These are phyloP conservation scores for Crepidotus sp. DNA, from an alignment of 1,284 basidiomycete species.

Conservation along the genomic window DNA sequence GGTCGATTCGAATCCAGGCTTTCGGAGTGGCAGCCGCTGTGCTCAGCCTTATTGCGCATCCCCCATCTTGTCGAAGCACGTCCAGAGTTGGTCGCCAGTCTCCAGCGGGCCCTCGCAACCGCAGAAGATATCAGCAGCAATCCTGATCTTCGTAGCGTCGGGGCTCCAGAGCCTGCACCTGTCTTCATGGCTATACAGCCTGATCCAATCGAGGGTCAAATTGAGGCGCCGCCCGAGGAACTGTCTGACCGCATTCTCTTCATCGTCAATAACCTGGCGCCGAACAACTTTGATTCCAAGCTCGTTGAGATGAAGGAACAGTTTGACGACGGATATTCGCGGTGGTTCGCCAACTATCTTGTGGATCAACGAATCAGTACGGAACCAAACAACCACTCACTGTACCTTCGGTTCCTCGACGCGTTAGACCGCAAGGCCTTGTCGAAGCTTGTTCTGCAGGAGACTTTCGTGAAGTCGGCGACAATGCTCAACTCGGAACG, in stretches of 20 bases:
- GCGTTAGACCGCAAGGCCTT: constrained; percentile 62
- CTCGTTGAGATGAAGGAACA: constrained; percentile 74
- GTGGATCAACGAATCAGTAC: constrained; percentile 93
- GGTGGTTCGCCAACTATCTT: constrained; percentile 97
- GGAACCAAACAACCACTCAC: constrained; percentile 94
- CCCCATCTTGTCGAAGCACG: constrained; percentile 82
- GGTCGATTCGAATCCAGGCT: constrained; percentile 83
- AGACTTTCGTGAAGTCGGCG: constrained; percentile 86
- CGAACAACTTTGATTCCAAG: constrained; percentile 88
- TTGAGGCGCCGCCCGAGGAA: constrained; percentile 74
- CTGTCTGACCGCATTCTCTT: constrained; percentile 93
- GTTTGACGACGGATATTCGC: constrained; percentile 75
- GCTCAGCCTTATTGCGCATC: constrained; percentile 82
- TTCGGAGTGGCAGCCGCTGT: constrained; percentile 90
- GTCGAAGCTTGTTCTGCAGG: constrained; percentile 78
- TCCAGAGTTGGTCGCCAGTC: constrained; percentile 73
- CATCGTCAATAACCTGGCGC: constrained; percentile 96
- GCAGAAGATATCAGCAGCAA: constrained; percentile 34
- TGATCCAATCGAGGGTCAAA: constrained; percentile 51
- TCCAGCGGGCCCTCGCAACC: constrained; percentile 62
- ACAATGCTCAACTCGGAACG: constrained; percentile 87
- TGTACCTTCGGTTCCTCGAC: constrained; percentile 92
- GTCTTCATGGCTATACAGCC: constrained; percentile 71
- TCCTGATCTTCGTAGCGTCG: constrained; percentile 26
- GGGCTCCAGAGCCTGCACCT: constrained; percentile 35